Percentiles rank a stretch among this genome's conserved stretches.
phyloP scores from a whole-genome alignment of 2,329 filamentous ascomycete species.

The Cladorrhinum sp. region DNA sequence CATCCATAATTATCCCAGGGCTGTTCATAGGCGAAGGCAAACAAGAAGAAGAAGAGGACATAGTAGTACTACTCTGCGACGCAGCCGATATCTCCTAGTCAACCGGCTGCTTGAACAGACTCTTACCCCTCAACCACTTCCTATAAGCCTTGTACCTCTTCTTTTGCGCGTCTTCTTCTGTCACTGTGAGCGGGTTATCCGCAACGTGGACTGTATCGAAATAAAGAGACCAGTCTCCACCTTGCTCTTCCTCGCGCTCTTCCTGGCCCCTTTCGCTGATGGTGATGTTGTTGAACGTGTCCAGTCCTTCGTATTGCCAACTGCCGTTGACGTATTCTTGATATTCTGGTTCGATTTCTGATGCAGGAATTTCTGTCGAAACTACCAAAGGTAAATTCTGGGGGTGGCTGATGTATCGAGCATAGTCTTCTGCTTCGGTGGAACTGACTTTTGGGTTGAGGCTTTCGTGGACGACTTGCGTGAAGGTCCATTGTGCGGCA shows the following conservation, averaged over 20 bases:
- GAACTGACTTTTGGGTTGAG: constrained; percentile 77
- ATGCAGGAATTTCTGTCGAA: constrained; percentile 59
- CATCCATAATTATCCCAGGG: background rate
- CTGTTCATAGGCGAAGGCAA: background rate
- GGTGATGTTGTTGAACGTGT: background rate
- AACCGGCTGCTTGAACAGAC: constrained; percentile 80
- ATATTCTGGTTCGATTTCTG: constrained; percentile 63
- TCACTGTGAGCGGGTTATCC: constrained; percentile 83
- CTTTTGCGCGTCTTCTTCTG: constrained; percentile 80
- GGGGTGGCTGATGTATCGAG: constrained; percentile 83
- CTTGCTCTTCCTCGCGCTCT: constrained; percentile 44
- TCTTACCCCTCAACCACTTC: constrained; percentile 94
- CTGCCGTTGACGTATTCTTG: constrained; percentile 74
- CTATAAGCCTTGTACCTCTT: constrained; percentile 96
- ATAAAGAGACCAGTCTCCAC: constrained; percentile 69
- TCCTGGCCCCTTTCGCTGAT: constrained; percentile 19
- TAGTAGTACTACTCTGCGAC: background rate
- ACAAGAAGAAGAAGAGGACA: background rate
- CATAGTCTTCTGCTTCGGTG: constrained; percentile 80
- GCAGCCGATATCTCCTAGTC: constrained; percentile 40
- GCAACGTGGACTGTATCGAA: constrained; percentile 70
- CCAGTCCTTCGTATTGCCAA: constrained; percentile 57
- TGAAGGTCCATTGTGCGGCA: constrained; percentile 83
- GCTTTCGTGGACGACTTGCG: constrained; percentile 79
- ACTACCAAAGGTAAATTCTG: constrained; percentile 82